Evolutionary conservation across 345 rosid genomes (phyloP).

Genomic region (Carallia pectinifolia): DNA sequence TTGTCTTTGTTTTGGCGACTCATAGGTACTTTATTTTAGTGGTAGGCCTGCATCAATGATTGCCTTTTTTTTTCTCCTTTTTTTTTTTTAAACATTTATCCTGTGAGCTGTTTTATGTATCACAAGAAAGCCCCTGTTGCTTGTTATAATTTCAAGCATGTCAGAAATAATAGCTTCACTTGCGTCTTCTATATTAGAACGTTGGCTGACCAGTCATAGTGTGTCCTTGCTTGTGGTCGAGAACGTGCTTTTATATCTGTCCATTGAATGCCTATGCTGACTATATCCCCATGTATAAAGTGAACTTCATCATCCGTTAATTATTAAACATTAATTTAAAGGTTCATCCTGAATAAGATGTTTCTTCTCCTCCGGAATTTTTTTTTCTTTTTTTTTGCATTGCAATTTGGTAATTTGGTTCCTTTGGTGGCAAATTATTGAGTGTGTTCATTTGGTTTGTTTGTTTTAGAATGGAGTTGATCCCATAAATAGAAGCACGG

Average conservation of each 20-base stretch:
- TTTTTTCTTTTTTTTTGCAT: background rate
- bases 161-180: background rate
- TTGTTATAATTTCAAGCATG: background rate
- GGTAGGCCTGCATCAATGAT: background rate
- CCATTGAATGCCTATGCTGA: background rate
- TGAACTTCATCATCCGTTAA: slow-evolving; percentile 2
- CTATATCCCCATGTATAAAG: background rate
- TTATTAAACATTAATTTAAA: background rate
- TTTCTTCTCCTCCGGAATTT: slow-evolving; percentile 1
- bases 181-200: background rate
- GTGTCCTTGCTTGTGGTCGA: background rate
- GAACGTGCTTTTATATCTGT: background rate
- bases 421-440: background rate
- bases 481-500: slow-evolving; percentile 66
- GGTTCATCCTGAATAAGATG: slow-evolving; percentile 7
- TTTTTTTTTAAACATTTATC: too few relatives aligned
- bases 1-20: background rate
- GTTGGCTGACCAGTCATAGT: background rate
- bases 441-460: slow-evolving; percentile 9
- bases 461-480: slow-evolving; percentile 77
- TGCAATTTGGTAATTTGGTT: background rate
- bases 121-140: too few relatives aligned
- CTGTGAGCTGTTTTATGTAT: too few relatives aligned
- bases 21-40: background rate
- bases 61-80: background rate